Percentiles rank a stretch among this genome's conserved stretches.
Evolutionary conservation across 768 basidiomycete genomes (phyloP).

Genomic region (Lentinula guzmanii): DNA sequence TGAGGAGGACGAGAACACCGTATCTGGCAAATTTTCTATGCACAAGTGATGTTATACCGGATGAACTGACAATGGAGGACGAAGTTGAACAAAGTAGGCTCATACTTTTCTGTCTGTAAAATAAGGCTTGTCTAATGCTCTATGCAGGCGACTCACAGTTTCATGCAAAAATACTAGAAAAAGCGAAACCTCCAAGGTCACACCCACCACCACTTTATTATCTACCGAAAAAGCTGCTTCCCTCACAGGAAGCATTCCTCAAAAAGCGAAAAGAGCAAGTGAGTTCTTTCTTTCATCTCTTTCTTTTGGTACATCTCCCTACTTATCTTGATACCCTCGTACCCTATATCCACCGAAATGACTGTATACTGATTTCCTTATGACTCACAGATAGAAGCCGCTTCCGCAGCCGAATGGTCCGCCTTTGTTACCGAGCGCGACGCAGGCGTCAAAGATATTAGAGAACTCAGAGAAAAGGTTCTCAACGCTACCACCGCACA

Average conservation of each 20-base stretch:
- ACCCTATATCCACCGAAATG: not conserved
- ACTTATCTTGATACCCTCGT: not conserved
- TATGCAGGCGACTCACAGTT: not conserved
- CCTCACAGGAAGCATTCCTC: constrained; percentile 67
- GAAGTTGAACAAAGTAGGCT: constrained; percentile 10
- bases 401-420: constrained; percentile 64
- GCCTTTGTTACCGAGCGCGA: constrained; percentile 57
- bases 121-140: not conserved
- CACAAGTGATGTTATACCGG: constrained; percentile 64
- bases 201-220: constrained; percentile 79
- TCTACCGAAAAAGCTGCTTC: constrained; percentile 61
- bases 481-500: constrained; percentile 39
- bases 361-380: constrained; percentile 4
- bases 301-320: no score
- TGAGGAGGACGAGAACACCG: constrained; percentile 66
- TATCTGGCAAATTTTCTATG: constrained; percentile 68
- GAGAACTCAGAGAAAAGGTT: constrained; percentile 54
- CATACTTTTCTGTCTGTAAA: not conserved
- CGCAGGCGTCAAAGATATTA: constrained; percentile 56
- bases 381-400: constrained; percentile 45
- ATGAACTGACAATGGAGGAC: constrained; percentile 18
- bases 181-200: constrained; percentile 43
- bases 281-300: constrained; percentile 10
- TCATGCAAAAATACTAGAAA: constrained; percentile 29
- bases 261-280: constrained; percentile 59